phyloP scores from a whole-genome alignment of 768 basidiomycete genomes.

The Daedaleopsis sinensis region DNA sequence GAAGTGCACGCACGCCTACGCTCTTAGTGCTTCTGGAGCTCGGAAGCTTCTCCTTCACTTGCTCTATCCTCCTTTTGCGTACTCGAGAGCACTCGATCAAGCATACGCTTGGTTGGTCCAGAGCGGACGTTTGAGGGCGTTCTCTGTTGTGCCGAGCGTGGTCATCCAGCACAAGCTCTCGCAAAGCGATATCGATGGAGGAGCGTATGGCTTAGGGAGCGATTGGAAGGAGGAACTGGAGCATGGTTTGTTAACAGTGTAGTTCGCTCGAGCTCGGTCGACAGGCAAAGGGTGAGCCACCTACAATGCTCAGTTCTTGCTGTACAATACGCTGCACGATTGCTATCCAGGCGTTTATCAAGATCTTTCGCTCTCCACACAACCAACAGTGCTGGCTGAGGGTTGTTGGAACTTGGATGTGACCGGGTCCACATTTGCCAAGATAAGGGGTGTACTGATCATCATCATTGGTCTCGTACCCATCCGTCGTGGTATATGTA shows the following conservation, averaged over 20 bases:
- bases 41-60: constrained; percentile 62
- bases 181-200: constrained; percentile 55
- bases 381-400: no score
- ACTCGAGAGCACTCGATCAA: constrained; percentile 77
- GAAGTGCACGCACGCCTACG: constrained; percentile 77
- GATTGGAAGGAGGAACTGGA: constrained; percentile 55
- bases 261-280: neutral
- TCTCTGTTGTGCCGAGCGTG: constrained; percentile 68
- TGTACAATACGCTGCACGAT: no score
- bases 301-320: no score
- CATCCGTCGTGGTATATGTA: no score
- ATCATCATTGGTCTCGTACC: no score
- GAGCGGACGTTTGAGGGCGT: constrained; percentile 56
- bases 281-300: neutral
- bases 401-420: no score
- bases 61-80: constrained; percentile 67
- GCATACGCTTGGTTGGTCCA: constrained; percentile 69
- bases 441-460: no score
- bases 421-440: no score
- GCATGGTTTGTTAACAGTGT: constrained; percentile 47
- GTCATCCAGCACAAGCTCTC: constrained; percentile 64
- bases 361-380: no score
- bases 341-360: no score
- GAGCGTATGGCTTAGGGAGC: constrained; percentile 49
- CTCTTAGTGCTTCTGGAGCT: constrained; percentile 60